These are phyloP conservation scores for Xylariaceae sp. DNA, from an alignment of 2,329 filamentous ascomycete species.

Conservation along the genomic window DNA sequence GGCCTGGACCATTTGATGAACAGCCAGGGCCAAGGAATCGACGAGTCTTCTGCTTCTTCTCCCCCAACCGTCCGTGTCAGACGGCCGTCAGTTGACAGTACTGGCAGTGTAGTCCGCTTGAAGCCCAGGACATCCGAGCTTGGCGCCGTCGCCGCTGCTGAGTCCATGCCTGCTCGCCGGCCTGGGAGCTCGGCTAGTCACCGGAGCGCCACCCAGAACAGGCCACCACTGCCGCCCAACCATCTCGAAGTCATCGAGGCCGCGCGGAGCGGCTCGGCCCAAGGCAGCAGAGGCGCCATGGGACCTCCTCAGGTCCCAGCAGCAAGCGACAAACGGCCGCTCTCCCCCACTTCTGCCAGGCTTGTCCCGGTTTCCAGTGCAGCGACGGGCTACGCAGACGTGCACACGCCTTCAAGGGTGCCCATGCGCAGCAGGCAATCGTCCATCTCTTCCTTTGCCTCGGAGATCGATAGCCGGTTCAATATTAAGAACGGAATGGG, in stretches of 20 bases:
- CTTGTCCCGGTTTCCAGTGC: conserved; percentile 51
- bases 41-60: conserved; percentile 28
- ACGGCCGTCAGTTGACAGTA: conserved; percentile 44
- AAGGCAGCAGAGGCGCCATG: conserved; percentile 55
- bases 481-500: conserved; percentile 61
- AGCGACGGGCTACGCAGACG: conserved; percentile 41
- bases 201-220: conserved; percentile 36
- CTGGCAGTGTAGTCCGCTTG: conserved; percentile 38
- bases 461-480: conserved; percentile 88
- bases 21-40: conserved; percentile 37
- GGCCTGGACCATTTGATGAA: conserved; percentile 73
- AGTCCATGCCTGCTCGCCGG: conserved; percentile 40
- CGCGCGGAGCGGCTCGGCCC: conserved; percentile 55
- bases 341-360: conserved; percentile 43
- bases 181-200: conserved; percentile 71
- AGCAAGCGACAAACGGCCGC: conserved; percentile 45
- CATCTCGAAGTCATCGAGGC: conserved; percentile 82
- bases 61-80: conserved; percentile 38
- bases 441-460: conserved; percentile 91
- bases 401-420: conserved; percentile 44
- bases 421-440: conserved; percentile 57
- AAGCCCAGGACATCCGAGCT: conserved; percentile 35
- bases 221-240: conserved; percentile 74
- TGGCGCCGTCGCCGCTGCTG: conserved; percentile 33
- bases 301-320: conserved; percentile 79